Conservation (phyloP, 2,329 filamentous ascomycete genomes). For the Aspergillus candidus region DNA sequence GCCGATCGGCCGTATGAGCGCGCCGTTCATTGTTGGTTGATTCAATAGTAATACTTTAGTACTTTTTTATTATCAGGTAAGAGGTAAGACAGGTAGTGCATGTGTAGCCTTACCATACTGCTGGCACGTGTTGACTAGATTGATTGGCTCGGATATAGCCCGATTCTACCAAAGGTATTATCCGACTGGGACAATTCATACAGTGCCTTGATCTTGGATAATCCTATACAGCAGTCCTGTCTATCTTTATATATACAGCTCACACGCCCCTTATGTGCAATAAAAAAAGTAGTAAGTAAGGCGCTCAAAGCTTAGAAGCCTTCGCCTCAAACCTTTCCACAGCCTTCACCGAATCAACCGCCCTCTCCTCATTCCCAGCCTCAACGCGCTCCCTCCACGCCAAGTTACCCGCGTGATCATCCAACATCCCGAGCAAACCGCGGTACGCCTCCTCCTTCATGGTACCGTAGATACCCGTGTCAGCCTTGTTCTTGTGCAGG, state of each 20-base stretch:
- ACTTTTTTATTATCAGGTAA: no score
- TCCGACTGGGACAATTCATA: no score
- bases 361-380: slow-evolving; percentile 40
- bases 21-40: no score
- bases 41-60: no score
- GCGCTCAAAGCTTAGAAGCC: slow-evolving; percentile 22
- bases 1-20: no score
- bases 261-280: not conserved
- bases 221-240: not conserved
- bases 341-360: slow-evolving; percentile 40
- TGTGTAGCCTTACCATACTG: no score
- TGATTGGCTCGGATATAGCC: no score
- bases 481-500: slow-evolving; percentile 53
- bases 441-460: slow-evolving; percentile 73
- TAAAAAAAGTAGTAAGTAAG: no score
- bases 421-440: slow-evolving; percentile 56
- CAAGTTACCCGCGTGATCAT: slow-evolving; percentile 45
- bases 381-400: slow-evolving; percentile 42
- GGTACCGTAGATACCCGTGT: slow-evolving; percentile 61
- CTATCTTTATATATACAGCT: not conserved
- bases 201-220: not conserved
- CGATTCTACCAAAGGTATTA: no score
- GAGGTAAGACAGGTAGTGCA: no score
- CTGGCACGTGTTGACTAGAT: no score
- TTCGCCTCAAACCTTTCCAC: slow-evolving; percentile 47